Percentiles rank a stretch among this genome's conserved stretches.
phyloP scores from a whole-genome alignment of 176 grass and related monocot species.

The Neostapfia colusana region DNA sequence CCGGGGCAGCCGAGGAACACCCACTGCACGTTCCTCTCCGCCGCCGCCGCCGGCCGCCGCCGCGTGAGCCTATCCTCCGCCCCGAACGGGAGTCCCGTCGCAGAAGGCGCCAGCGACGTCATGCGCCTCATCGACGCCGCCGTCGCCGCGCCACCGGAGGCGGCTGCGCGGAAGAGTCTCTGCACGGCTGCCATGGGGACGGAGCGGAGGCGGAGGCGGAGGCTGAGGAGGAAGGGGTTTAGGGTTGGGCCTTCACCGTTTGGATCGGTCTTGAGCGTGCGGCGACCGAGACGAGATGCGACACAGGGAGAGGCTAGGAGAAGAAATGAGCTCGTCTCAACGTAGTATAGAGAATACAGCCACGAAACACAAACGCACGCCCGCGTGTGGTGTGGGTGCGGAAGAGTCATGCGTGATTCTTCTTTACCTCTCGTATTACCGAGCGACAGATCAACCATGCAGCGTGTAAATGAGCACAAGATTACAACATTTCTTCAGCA shows the following conservation, averaged over 20 bases:
- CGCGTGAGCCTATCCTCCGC: slow-evolving; percentile 21
- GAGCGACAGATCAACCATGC: no score
- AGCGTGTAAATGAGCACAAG: no score
- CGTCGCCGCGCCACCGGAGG: neutral
- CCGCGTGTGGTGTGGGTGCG: no score
- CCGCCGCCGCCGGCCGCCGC: slow-evolving; percentile 27
- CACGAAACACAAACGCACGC: no score
- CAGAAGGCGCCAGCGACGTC: slow-evolving; percentile 34
- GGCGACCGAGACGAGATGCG: slow-evolving; percentile 31
- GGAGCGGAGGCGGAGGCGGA: neutral
- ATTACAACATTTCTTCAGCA: no score
- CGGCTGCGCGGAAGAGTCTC: slow-evolving; percentile 45
- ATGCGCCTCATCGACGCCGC: slow-evolving; percentile 39
- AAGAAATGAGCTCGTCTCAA: no score
- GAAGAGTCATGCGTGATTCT: no score
- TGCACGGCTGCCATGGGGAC: slow-evolving; percentile 56
- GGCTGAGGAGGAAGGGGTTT: slow-evolving; percentile 7
- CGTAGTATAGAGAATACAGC: no score
- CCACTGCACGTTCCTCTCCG: slow-evolving; percentile 86
- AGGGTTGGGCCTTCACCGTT: slow-evolving; percentile 32
- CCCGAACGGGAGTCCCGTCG: slow-evolving; percentile 8
- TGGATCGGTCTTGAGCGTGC: slow-evolving; percentile 21
- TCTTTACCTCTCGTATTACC: no score
- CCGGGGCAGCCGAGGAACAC: slow-evolving; percentile 93
- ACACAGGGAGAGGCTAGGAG: slow-evolving; percentile 28